phyloP scores from a whole-genome alignment of 257 asterid species.

The Hygrophila difformis region DNA sequence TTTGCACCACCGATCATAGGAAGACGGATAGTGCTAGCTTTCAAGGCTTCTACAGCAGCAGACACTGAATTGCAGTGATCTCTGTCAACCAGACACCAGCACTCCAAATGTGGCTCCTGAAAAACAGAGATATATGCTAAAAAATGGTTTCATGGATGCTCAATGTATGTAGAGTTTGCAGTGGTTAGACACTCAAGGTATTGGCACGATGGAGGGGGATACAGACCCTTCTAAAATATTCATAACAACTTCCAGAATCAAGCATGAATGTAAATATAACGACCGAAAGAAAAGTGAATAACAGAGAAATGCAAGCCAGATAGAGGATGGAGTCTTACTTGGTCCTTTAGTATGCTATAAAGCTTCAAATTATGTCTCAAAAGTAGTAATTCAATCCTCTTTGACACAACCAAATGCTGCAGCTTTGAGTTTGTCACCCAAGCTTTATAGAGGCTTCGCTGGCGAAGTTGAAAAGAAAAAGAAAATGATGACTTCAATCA shows the following conservation, averaged over 20 bases:
- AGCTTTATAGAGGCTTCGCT: slow-evolving; percentile 70
- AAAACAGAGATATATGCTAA: slow-evolving; percentile 11
- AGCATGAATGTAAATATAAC: not conserved
- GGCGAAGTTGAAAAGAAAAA: slow-evolving; percentile 20
- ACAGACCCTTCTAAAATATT: no score
- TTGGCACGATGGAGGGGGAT: not conserved
- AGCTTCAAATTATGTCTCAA: slow-evolving; percentile 55
- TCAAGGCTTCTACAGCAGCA: slow-evolving; percentile 51
- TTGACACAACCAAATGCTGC: slow-evolving; percentile 49
- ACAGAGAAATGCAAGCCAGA: not conserved
- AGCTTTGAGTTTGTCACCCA: slow-evolving; percentile 58
- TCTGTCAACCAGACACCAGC: slow-evolving; percentile 46
- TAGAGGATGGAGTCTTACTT: slow-evolving; percentile 37
- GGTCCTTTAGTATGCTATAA: slow-evolving; percentile 46
- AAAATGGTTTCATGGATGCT: slow-evolving; percentile 8
- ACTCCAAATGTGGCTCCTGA: slow-evolving; percentile 58
- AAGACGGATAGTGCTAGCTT: slow-evolving; percentile 57
- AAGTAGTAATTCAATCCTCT: slow-evolving; percentile 49
- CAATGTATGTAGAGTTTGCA: no score
- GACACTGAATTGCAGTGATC: slow-evolving; percentile 54
- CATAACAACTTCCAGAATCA: no score
- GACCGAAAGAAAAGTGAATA: not conserved
- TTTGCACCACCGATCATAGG: slow-evolving; percentile 68
- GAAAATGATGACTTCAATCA: no score
- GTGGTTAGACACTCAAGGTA: not conserved